These are phyloP conservation scores for Russula foetens DNA, from an alignment of 768 basidiomycete genomes.

Conservation along the genomic window DNA sequence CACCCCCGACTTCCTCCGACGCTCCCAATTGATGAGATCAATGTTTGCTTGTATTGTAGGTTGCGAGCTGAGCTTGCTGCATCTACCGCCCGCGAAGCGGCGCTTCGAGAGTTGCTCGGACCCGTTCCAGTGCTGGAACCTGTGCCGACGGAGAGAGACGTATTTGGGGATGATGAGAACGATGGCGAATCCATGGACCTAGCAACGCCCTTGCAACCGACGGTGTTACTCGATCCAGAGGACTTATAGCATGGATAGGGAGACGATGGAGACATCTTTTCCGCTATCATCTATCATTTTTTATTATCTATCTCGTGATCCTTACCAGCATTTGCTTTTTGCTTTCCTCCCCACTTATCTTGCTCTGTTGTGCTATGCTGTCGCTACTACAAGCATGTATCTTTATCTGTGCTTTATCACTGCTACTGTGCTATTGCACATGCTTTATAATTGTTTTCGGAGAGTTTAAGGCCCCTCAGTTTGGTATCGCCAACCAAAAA, in stretches of 20 bases:
- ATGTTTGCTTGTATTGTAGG: background rate
- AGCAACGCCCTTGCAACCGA: slow-evolving; percentile 19
- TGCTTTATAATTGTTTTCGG: background rate
- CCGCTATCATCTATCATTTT: background rate
- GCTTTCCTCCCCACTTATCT: background rate
- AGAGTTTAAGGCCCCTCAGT: no score
- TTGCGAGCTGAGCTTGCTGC: slow-evolving; percentile 17
- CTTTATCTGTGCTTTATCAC: background rate
- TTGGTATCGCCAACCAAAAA: no score
- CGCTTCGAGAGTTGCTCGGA: slow-evolving; percentile 9
- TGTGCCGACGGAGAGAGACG: slow-evolving; percentile 1
- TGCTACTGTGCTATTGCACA: background rate
- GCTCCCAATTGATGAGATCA: background rate
- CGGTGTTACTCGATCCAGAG: slow-evolving; percentile 3
- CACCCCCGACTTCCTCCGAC: background rate
- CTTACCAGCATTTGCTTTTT: background rate
- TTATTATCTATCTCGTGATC: background rate
- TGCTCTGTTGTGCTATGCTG: slow-evolving; percentile 1
- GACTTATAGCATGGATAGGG: slow-evolving; percentile 1
- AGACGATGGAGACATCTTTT: background rate
- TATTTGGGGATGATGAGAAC: slow-evolving; percentile 1
- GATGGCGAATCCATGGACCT: slow-evolving; percentile 19
- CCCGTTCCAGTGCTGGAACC: background rate
- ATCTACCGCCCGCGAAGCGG: slow-evolving; percentile 7
- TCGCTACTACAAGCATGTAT: slow-evolving; percentile 1